Evolutionary conservation across 1,284 basidiomycete species (phyloP).

Genomic region (Tylopilus orsonianus): DNA sequence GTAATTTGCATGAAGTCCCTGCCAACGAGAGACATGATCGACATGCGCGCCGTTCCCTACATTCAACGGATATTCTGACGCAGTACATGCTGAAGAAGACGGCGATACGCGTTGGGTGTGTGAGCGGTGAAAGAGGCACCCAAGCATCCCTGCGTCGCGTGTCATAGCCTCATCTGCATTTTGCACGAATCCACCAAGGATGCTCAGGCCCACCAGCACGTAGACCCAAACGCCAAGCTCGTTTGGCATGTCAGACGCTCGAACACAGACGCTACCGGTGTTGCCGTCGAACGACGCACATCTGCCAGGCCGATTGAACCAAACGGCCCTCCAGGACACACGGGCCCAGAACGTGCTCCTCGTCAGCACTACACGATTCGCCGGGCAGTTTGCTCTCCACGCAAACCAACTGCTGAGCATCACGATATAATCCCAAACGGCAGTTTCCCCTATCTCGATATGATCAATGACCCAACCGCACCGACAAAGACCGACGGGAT

Average conservation of each 20-base stretch:
- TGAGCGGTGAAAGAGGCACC: slow-evolving; percentile 18
- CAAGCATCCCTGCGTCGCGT: slow-evolving; percentile 59
- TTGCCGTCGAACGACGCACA: slow-evolving; percentile 78
- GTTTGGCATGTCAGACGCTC: slow-evolving; percentile 58
- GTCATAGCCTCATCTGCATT: background rate
- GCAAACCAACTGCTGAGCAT: slow-evolving; percentile 60
- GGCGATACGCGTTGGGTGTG: background rate
- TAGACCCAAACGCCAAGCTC: slow-evolving; percentile 72
- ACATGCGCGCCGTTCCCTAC: slow-evolving; percentile 68
- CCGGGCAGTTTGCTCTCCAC: slow-evolving; percentile 56
- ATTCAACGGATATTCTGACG: slow-evolving; percentile 76
- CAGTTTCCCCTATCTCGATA: slow-evolving; percentile 59
- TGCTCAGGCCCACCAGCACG: slow-evolving; percentile 68
- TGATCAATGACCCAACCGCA: background rate
- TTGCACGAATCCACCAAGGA: slow-evolving; percentile 43
- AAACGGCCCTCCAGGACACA: slow-evolving; percentile 1
- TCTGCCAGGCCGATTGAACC: slow-evolving; percentile 38
- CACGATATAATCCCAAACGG: slow-evolving; percentile 68
- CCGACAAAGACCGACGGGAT: slow-evolving; percentile 2
- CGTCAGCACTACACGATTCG: slow-evolving; percentile 69
- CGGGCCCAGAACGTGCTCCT: slow-evolving; percentile 56
- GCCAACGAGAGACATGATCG: slow-evolving; percentile 52
- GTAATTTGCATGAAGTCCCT: slow-evolving; percentile 47
- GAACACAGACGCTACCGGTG: slow-evolving; percentile 59
- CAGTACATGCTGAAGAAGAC: slow-evolving; percentile 58